Conservation (phyloP, 352 stramenopile species). For the Phytophthora quininea region DNA sequence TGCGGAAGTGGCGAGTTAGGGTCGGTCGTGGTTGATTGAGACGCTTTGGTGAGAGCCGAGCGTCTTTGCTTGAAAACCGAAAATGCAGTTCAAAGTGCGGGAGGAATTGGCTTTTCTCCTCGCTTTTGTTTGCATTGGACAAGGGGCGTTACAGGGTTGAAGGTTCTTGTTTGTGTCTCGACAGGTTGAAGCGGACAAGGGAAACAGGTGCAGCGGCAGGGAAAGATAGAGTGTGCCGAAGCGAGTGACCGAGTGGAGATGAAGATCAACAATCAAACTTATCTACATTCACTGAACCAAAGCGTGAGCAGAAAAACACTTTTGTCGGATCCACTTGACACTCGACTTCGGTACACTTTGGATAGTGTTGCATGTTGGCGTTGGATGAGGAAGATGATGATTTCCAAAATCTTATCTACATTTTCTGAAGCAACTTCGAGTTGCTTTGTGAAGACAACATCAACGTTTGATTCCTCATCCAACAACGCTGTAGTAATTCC, state of each 20-base stretch:
- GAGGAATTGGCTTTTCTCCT: slow-evolving; percentile 24
- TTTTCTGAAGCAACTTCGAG: slow-evolving; percentile 49
- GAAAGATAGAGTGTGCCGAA: slow-evolving; percentile 3
- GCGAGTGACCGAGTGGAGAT: slow-evolving; percentile 48
- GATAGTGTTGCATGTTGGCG: slow-evolving; percentile 16
- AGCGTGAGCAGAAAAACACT: slow-evolving; percentile 49
- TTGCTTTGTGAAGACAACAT: slow-evolving; percentile 34
- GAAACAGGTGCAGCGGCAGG: not conserved
- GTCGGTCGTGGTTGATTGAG: slow-evolving; percentile 34
- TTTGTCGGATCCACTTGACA: slow-evolving; percentile 33
- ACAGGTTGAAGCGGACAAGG: slow-evolving; percentile 8
- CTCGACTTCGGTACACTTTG: slow-evolving; percentile 12
- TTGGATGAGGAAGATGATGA: slow-evolving; percentile 68
- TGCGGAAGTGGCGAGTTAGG: slow-evolving; percentile 19
- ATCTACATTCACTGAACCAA: slow-evolving; percentile 70
- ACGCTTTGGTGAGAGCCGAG: slow-evolving; percentile 16
- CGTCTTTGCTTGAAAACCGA: slow-evolving; percentile 38
- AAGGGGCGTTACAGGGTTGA: slow-evolving; percentile 1
- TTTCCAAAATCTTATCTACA: slow-evolving; percentile 72
- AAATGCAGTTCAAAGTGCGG: slow-evolving; percentile 30
- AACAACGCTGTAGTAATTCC: slow-evolving; percentile 3
- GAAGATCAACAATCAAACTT: slow-evolving; percentile 64
- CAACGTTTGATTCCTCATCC: slow-evolving; percentile 39
- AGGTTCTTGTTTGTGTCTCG: slow-evolving; percentile 16
- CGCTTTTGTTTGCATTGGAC: slow-evolving; percentile 34